Percentiles rank a stretch among this genome's conserved stretches.
Conservation (phyloP, 306 rosid species). For the Lupinus albus region DNA sequence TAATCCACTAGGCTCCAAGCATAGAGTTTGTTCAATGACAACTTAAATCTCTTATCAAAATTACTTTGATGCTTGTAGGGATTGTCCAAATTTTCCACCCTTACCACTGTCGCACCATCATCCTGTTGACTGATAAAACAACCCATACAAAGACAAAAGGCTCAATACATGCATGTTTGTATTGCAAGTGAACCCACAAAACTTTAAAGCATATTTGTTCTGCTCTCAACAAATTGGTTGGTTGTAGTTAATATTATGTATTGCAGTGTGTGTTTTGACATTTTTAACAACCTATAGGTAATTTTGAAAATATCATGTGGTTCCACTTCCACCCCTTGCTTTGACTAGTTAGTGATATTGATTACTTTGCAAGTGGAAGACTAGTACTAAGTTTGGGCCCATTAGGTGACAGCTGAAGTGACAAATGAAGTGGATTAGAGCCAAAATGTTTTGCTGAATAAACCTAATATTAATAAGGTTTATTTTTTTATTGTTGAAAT, state of each 20-base stretch:
- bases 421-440: not conserved
- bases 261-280: not conserved
- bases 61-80: conserved; percentile 65
- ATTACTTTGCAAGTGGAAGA: not conserved
- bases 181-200: not conserved
- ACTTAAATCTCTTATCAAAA: conserved; percentile 68
- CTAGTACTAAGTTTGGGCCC: not conserved
- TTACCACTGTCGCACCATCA: conserved; percentile 82
- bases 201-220: not conserved
- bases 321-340: not conserved
- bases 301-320: not conserved
- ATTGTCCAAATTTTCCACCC: conserved; percentile 72
- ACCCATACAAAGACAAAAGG: not conserved
- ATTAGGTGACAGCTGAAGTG: not conserved
- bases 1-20: conserved; percentile 80
- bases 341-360: no score
- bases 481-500: no score
- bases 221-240: not conserved
- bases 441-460: conserved; percentile 1
- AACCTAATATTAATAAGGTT: no score
- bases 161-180: not conserved
- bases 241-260: not conserved
- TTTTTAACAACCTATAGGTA: not conserved
- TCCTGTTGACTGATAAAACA: conserved; percentile 56
- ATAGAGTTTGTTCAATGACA: conserved; percentile 73